Evolutionary conservation across 768 basidiomycete species (phyloP).

Genomic region (Pisolithus microcarpus): DNA sequence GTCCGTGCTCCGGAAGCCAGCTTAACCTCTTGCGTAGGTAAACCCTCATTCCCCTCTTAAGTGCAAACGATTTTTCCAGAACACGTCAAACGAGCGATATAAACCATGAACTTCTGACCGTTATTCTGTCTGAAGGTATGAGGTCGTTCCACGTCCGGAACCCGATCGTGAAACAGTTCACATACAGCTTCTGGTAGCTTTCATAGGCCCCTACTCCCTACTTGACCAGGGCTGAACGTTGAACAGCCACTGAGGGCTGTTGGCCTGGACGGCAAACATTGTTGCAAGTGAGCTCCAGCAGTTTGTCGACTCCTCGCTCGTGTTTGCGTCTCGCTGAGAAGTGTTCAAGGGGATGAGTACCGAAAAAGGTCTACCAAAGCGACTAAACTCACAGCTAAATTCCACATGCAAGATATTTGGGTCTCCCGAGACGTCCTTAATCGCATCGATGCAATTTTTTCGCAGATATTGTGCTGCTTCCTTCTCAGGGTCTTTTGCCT

Average conservation of each 20-base stretch:
- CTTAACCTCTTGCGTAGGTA: background rate
- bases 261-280: background rate
- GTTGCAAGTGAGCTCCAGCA: conserved; percentile 3
- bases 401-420: background rate
- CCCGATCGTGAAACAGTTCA: background rate
- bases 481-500: background rate
- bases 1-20: background rate
- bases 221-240: background rate
- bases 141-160: background rate
- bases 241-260: background rate
- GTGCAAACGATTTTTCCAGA: conserved; percentile 14
- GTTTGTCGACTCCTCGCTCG: background rate
- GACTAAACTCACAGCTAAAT: background rate
- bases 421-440: background rate
- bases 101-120: conserved; percentile 14
- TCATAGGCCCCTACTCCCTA: background rate
- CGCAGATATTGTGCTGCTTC: background rate
- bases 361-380: background rate
- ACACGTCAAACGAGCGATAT: conserved; percentile 18
- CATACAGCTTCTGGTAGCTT: background rate
- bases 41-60: background rate
- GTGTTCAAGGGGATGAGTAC: too few species aligned
- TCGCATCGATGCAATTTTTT: background rate
- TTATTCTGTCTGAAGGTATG: background rate
- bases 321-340: background rate